Evolutionary conservation across 768 basidiomycete species (phyloP).

Genomic region (Suillus subluteus): DNA sequence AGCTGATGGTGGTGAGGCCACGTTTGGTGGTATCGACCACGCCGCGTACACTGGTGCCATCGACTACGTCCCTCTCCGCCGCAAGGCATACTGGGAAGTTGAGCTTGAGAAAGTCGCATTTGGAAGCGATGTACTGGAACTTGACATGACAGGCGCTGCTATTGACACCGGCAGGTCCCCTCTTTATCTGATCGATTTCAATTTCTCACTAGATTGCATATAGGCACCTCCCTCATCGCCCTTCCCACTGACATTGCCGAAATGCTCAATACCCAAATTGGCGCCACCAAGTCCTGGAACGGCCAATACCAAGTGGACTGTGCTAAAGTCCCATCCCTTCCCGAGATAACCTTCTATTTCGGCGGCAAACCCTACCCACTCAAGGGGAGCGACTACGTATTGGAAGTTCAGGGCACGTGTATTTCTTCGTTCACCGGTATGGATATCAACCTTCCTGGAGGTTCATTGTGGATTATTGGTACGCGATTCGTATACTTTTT

Average conservation of each 20-base stretch:
- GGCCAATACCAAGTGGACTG: constrained; percentile 95
- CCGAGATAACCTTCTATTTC: constrained; percentile 84
- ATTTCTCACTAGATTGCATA: constrained; percentile 10
- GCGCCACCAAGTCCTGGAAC: constrained; percentile 93
- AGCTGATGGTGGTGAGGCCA: constrained; percentile 85
- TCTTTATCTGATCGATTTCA: constrained; percentile 8
- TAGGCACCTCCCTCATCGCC: constrained; percentile 92
- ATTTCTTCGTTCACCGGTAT: constrained; percentile 92
- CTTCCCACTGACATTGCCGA: constrained; percentile 94
- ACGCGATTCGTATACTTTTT: constrained; percentile 23
- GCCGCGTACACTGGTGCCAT: constrained; percentile 80
- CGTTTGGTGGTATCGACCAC: constrained; percentile 89
- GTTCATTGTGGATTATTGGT: constrained; percentile 91
- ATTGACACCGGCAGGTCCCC: constrained; percentile 77
- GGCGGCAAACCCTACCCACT: constrained; percentile 79
- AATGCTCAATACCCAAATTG: constrained; percentile 95
- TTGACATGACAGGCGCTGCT: constrained; percentile 92
- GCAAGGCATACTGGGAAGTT: constrained; percentile 98
- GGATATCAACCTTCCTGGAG: constrained; percentile 84
- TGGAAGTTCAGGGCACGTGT: constrained; percentile 90
- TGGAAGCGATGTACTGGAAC: constrained; percentile 84
- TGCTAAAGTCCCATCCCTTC: constrained; percentile 78
- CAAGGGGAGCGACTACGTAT: constrained; percentile 84
- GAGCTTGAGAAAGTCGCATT: constrained; percentile 87
- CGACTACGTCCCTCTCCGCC: constrained; percentile 85